phyloP scores from a whole-genome alignment of 2,329 filamentous ascomycete genomes.

The Cadophora malorum region DNA sequence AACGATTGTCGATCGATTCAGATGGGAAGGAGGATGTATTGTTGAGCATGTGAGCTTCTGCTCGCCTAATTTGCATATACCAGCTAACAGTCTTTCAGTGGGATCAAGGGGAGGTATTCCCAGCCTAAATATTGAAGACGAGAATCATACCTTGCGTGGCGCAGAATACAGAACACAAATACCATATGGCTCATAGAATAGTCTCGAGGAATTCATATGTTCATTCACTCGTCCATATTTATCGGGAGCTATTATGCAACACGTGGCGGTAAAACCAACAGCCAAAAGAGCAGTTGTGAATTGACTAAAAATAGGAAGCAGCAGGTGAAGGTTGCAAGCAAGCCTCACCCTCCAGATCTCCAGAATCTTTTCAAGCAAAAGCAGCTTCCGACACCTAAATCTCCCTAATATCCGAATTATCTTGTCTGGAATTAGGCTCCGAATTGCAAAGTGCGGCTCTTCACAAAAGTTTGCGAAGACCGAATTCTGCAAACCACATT shows the following conservation, averaged over 20 bases:
- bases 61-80: neutral
- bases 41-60: conserved; percentile 26
- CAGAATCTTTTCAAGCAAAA: neutral
- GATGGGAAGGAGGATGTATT: conserved; percentile 30
- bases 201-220: too few relatives aligned
- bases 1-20: conserved; percentile 26
- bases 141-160: too few relatives aligned
- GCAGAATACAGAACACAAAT: neutral
- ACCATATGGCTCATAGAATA: too few relatives aligned
- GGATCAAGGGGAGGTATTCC: conserved; percentile 29
- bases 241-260: too few relatives aligned
- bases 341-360: neutral
- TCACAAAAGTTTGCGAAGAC: neutral
- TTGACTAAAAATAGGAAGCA: too few relatives aligned
- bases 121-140: neutral
- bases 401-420: neutral
- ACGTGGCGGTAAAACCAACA: neutral
- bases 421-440: too few relatives aligned
- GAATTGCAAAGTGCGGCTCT: too few relatives aligned
- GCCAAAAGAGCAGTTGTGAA: neutral
- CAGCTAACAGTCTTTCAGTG: conserved; percentile 18
- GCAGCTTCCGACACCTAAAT: neutral
- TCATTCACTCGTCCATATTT: too few relatives aligned
- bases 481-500: neutral
- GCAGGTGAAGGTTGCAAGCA: neutral